Percentiles rank a stretch among this genome's conserved stretches.
Evolutionary conservation across 805 yeast species (phyloP).

Genomic region (Candida sonorensis): DNA sequence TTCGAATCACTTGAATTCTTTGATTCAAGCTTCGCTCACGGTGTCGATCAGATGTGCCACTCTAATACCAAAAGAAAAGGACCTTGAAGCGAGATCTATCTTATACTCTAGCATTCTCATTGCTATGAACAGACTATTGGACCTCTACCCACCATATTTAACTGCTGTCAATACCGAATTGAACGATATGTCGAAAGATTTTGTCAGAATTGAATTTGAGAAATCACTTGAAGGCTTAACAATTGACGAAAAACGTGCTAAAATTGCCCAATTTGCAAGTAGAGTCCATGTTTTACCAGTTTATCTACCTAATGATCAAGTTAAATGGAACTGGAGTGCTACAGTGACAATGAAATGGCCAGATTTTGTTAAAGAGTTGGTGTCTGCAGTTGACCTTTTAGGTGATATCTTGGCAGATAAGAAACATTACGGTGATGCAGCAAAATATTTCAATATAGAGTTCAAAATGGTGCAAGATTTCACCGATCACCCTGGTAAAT

Average conservation of each 20-base stretch:
- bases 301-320: neutral
- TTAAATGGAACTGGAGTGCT: neutral
- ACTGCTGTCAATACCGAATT: slow-evolving; percentile 11
- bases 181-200: neutral
- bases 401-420: neutral
- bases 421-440: neutral
- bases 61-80: slow-evolving; percentile 15
- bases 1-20: neutral
- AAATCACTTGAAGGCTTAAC: neutral
- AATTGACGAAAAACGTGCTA: neutral
- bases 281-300: neutral
- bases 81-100: slow-evolving; percentile 15
- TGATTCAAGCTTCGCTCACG: slow-evolving; percentile 17
- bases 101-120: slow-evolving; percentile 16
- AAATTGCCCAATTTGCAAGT: neutral
- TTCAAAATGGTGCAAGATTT: slow-evolving; percentile 11
- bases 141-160: slow-evolving; percentile 22
- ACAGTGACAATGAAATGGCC: neutral
- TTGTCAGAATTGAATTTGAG: neutral
- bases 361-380: neutral
- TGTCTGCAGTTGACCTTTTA: neutral
- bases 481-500: slow-evolving; percentile 14
- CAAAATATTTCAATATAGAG: neutral
- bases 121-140: slow-evolving; percentile 19
- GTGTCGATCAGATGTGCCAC: slow-evolving; percentile 18